These are phyloP conservation scores for Aspergillus versicolor DNA, from an alignment of 2,329 filamentous ascomycete genomes.

Conservation along the genomic window DNA sequence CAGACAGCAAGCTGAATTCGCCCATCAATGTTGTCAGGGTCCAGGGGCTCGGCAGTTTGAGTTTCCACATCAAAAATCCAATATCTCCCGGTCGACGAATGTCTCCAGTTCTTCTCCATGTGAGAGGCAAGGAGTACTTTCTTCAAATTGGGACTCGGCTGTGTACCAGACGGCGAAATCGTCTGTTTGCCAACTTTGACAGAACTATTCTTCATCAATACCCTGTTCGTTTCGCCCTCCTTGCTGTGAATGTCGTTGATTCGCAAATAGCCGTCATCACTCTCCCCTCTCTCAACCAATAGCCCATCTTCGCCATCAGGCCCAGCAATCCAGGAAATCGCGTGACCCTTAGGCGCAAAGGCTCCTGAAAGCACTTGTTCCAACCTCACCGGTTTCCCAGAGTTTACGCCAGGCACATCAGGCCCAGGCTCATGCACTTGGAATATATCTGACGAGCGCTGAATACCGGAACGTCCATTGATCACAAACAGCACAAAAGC, in stretches of 20 bases:
- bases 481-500: conserved; percentile 45
- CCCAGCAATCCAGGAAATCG: conserved; percentile 49
- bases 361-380: conserved; percentile 41
- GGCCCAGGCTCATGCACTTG: conserved; percentile 31
- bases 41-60: conserved; percentile 73
- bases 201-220: conserved; percentile 68
- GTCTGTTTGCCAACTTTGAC: conserved; percentile 61
- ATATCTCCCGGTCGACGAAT: conserved; percentile 83
- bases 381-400: conserved; percentile 43
- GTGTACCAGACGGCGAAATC: conserved; percentile 61
- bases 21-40: conserved; percentile 64
- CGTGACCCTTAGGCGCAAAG: conserved; percentile 40
- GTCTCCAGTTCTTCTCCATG: conserved; percentile 75
- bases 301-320: conserved; percentile 68
- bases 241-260: conserved; percentile 77
- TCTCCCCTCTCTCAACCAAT: conserved; percentile 68
- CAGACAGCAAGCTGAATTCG: conserved; percentile 82
- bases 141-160: conserved; percentile 79
- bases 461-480: conserved; percentile 32
- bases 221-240: conserved; percentile 51
- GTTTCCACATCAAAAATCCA: conserved; percentile 89
- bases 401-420: conserved; percentile 29
- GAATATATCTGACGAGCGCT: conserved; percentile 26
- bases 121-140: conserved; percentile 82
- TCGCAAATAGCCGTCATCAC: conserved; percentile 67